These are phyloP conservation scores for Physcomitrellopsis africana DNA, from an alignment of 225 moss, liverwort and hornwort genomes.

Conservation along the genomic window DNA sequence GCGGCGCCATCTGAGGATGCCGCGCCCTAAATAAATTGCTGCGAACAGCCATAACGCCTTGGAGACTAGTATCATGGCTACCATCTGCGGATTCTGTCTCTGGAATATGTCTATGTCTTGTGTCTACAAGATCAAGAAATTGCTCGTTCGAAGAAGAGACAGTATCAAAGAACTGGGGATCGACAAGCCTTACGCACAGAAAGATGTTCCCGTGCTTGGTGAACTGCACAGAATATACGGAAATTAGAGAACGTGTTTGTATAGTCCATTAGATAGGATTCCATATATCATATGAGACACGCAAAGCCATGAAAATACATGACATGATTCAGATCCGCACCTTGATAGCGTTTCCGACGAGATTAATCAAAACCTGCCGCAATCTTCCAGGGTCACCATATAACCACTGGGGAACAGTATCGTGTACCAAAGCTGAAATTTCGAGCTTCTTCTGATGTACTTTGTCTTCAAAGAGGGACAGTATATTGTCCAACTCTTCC, in stretches of 20 bases:
- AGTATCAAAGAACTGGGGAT: constrained; percentile 33
- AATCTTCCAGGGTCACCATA: constrained; percentile 88
- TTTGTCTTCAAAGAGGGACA: constrained; percentile 88
- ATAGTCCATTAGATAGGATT: not conserved
- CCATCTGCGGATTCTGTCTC: constrained; percentile 35
- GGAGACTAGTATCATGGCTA: constrained; percentile 31
- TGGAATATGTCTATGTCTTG: constrained; percentile 16
- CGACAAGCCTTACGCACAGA: constrained; percentile 66
- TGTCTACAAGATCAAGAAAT: constrained; percentile 39
- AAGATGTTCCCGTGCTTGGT: constrained; percentile 87
- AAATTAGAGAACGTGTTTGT: no score
- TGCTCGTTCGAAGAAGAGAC: constrained; percentile 27
- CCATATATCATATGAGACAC: not conserved
- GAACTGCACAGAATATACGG: constrained; percentile 52
- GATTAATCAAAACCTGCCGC: constrained; percentile 87
- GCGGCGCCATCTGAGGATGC: constrained; percentile 51
- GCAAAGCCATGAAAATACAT: not conserved
- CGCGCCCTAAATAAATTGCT: constrained; percentile 36
- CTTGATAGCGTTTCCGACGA: constrained; percentile 89
- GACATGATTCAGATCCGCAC: constrained; percentile 26
- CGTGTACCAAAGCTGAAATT: constrained; percentile 87
- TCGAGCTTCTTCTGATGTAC: constrained; percentile 80
- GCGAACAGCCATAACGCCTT: constrained; percentile 39
- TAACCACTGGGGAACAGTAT: constrained; percentile 65
- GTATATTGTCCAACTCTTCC: constrained; percentile 78